Evolutionary conservation across 139 green algal genomes (phyloP), one percentile per base, ranked within the genome.

Genomic region (Tetraselmis striata): DNA sequence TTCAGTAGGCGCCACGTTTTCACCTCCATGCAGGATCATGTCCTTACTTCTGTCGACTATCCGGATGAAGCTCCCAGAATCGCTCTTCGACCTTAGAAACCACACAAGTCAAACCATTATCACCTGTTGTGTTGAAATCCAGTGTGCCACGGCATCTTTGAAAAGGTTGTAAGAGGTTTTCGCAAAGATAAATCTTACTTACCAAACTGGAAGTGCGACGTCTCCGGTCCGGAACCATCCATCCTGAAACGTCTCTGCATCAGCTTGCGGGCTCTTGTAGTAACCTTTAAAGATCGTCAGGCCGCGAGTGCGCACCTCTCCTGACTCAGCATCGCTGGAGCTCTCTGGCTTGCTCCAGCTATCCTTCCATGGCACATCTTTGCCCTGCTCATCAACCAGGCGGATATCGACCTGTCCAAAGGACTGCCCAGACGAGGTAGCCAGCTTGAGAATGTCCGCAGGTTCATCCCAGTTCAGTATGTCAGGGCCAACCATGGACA

Each of bases 1-100:
- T 83, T 97, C 94, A 18, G 85, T 90, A 80, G 88, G 93, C 87
- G 98, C 98, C 29, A 98, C 95, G 76, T 98, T 98, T 84, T 97
- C 94, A 0, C 92, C 93, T 23, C 92, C 92, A 1, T 89, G 84
- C 75, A 95, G 83, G 26, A 95, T 90, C 23, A 67, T 67, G 45
- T 67, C 45, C 45, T 67, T 67, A 18, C 45, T 67, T 18, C 45
- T 67, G 45, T 67, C 45, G 18, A 67, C 45, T 25, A 67, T 67
- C 45, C 45, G 45, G 18, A 67, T 67, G 18, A 25, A 67, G 18
- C 45, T 67, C 45, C 45, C 45, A 67, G 45, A 5, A 67, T 67
- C 45, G 45, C 11, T 18, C 5, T 67, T 67, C 18, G 45, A 67
- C 45, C 45, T 67, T 5, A 5, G 18, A 67, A 67, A 18, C n/a